A percentile compares a stretch with the other conserved stretches of the same genome.
Conservation (phyloP, 2,329 filamentous ascomycete genomes). For the Aspergillus fumigatus region DNA sequence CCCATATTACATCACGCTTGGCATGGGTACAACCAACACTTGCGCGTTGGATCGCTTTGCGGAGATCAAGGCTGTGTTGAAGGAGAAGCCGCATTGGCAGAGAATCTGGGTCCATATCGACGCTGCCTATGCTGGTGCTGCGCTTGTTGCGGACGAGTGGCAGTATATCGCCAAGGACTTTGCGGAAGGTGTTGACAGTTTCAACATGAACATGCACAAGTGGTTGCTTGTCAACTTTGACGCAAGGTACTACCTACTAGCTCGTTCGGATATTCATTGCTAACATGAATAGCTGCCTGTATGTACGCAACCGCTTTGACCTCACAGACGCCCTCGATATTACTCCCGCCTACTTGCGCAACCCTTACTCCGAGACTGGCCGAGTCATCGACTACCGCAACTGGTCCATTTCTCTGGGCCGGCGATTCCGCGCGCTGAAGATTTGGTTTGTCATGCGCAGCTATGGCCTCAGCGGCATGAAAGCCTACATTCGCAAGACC, state of each 20-base stretch:
- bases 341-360: conserved; percentile 75
- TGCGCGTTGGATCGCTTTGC: conserved; percentile 81
- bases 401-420: conserved; percentile 92
- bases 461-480: conserved; percentile 74
- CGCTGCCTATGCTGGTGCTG: conserved; percentile 85
- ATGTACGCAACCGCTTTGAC: conserved; percentile 67
- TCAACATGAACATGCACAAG: conserved; percentile 96
- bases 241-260: conserved; percentile 40
- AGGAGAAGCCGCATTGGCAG: conserved; percentile 44
- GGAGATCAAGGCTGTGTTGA: conserved; percentile 57
- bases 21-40: conserved; percentile 80
- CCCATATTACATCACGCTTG: conserved; percentile 82
- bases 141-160: conserved; percentile 76
- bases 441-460: conserved; percentile 90
- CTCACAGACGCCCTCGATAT: conserved; percentile 77
- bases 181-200: conserved; percentile 67
- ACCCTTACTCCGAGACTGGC: conserved; percentile 73
- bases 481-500: conserved; percentile 65
- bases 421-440: conserved; percentile 83
- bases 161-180: conserved; percentile 63
- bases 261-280: neutral
- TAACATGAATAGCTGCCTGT: conserved; percentile 62
- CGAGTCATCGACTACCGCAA: conserved; percentile 93
- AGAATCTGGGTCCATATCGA: conserved; percentile 89
- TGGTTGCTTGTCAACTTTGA: conserved; percentile 96